Evolutionary conservation across 441 rosid genomes (phyloP), one percentile per base, ranked within the genome.

Genomic region (Breynia disticha): DNA sequence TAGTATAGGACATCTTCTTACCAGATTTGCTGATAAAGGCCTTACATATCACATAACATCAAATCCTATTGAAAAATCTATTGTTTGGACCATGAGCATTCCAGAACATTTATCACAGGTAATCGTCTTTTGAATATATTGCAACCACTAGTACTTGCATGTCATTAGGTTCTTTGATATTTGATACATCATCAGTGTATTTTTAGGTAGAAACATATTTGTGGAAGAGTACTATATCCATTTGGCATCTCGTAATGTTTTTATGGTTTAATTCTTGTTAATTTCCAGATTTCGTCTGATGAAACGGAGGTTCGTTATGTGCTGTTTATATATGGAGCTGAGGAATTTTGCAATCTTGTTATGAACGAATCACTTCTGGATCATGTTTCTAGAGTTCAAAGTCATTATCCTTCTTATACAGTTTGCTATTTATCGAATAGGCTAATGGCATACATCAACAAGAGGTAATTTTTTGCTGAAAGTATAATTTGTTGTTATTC

Each of bases 341-440:
- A 87, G 71, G 97, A 93, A 28, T 86, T 93, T 57, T 87, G 97
- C 76, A 84, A 78, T 57, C 88, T 81, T 67, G 75, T 84, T 59
- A 62, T 68, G 13, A 73, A 72, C 60, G 86, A 57, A 57, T 80
- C 67, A 22, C 59, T 93, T 70, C 39, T 80, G 58, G 74, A 79
- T 62, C 85, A 77, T 47, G 80, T 87, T 68, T 72, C 87, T 47
- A 65, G 67, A 67, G 80, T 80, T 63, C 83, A 67, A 63, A 75
- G 70, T 37, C 78, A 19, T 61, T 87, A 84, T 73, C 90, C 99
- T 58, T 81, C 77, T 22, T 79, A 83, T 67, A 83, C 83, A 16
- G 70, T 89, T 65, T 93, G 99, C 77, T 93, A 72, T 66, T 82
- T 89, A 59, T 89, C 89, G 66, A 84, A 84, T 77, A 93, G 83